A percentile compares a stretch with the other conserved stretches of the same genome.
Evolutionary conservation across 768 basidiomycete species (phyloP).

Genomic region (Termitomyces sp.): DNA sequence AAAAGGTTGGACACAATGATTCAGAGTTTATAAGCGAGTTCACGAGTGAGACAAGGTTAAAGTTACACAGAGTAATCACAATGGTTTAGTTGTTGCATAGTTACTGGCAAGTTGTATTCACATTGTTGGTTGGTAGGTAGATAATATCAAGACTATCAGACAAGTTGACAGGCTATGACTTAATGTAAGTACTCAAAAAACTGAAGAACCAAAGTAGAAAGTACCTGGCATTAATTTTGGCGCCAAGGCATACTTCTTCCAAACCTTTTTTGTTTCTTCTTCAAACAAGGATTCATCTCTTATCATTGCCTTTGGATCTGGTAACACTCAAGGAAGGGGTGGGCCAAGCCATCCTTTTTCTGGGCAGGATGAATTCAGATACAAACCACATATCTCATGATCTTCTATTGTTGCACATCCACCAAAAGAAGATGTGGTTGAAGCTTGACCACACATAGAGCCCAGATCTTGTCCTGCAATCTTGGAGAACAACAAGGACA

Average conservation of each 20-base stretch:
- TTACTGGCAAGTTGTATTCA: too few relatives aligned
- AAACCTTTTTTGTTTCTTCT: constrained; percentile 21
- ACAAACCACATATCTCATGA: constrained; percentile 5
- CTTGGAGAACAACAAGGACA: neutral
- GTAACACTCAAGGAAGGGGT: constrained; percentile 6
- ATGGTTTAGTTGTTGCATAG: too few relatives aligned
- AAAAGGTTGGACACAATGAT: too few relatives aligned
- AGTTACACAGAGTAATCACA: too few relatives aligned
- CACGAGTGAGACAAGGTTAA: too few relatives aligned
- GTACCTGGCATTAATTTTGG: constrained; percentile 8
- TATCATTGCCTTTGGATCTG: constrained; percentile 33
- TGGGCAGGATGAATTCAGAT: constrained; percentile 1
- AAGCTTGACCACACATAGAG: constrained; percentile 12
- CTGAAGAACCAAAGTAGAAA: neutral
- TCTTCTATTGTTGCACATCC: neutral
- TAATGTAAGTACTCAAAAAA: too few relatives aligned
- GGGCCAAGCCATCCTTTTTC: constrained; percentile 4
- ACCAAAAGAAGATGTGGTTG: neutral
- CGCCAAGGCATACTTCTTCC: constrained; percentile 17
- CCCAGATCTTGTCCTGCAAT: constrained; percentile 23
- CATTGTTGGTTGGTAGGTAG: too few relatives aligned
- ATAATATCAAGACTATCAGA: too few relatives aligned
- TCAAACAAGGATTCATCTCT: constrained; percentile 54
- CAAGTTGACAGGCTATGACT: too few relatives aligned
- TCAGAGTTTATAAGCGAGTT: too few relatives aligned